These are phyloP conservation scores for Tylopilus sp. DNA, from an alignment of 1,284 basidiomycete species.

Conservation along the genomic window DNA sequence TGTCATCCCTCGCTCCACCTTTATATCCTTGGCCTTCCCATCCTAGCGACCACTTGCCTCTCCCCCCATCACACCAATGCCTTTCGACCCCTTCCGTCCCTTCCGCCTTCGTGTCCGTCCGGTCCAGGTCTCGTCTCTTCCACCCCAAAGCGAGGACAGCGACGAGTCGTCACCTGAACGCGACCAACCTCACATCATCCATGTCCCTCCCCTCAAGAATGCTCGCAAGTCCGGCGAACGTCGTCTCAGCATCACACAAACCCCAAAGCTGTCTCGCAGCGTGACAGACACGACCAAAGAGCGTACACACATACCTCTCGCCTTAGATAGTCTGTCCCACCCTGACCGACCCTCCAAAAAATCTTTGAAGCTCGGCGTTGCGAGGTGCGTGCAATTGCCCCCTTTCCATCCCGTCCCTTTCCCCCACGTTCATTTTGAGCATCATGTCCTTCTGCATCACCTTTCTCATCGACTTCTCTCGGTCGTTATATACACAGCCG, in stretches of 20 bases:
- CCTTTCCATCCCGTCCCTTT: background rate
- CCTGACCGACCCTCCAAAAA: conserved; percentile 1
- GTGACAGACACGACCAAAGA: conserved; percentile 3
- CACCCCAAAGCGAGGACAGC: conserved; percentile 21
- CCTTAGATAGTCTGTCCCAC: background rate
- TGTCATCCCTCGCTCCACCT: background rate
- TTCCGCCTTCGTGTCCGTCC: conserved; percentile 18
- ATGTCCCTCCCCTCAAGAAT: conserved; percentile 4
- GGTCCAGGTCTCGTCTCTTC: background rate
- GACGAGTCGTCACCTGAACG: conserved; percentile 25
- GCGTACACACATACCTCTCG: conserved; percentile 2
- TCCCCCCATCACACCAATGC: conserved; percentile 6
- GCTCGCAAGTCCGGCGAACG: conserved; percentile 4
- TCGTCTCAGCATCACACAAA: background rate
- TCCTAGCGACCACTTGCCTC: background rate
- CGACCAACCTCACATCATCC: conserved; percentile 8
- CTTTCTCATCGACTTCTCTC: background rate
- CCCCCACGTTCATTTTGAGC: conserved; percentile 8
- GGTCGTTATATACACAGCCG: background rate
- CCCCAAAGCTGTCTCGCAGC: background rate
- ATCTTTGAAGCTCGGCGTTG: background rate
- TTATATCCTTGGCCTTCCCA: conserved; percentile 12
- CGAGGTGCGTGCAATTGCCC: conserved; percentile 16
- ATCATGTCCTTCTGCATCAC: background rate
- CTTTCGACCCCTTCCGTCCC: conserved; percentile 20